These are phyloP conservation scores for Chaetomium sp. DNA, from an alignment of 2,329 filamentous ascomycete species.

Conservation along the genomic window DNA sequence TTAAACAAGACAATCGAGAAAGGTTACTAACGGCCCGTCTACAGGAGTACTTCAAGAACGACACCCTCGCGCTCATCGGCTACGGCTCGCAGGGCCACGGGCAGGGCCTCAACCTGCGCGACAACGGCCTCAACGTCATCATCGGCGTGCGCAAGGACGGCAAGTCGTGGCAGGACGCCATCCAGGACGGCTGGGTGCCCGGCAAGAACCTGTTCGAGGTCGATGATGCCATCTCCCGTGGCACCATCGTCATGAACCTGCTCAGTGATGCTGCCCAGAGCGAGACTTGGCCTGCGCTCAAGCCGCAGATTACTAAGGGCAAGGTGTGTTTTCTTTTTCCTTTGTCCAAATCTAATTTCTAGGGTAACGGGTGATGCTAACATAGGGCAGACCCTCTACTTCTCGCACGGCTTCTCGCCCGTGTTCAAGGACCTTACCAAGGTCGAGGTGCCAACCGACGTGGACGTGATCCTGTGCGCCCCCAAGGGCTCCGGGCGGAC, in stretches of 20 bases:
- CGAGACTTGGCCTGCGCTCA: conserved; percentile 97
- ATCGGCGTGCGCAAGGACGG: conserved; percentile 98
- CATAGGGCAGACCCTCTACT: conserved; percentile 79
- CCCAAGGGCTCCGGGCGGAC: conserved; percentile 99
- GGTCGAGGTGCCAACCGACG: conserved; percentile 89
- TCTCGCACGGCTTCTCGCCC: conserved; percentile 99
- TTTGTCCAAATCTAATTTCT: not conserved
- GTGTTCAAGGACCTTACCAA: conserved; percentile 99
- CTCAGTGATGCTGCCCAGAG: conserved; percentile 96
- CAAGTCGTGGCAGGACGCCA: conserved; percentile 95
- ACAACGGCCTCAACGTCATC: conserved; percentile 99
- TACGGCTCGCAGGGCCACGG: conserved; percentile 98
- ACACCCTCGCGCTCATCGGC: conserved; percentile 97
- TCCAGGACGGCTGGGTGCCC: conserved; percentile 95
- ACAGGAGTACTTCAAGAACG: conserved; percentile 99
- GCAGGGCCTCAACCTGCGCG: conserved; percentile 98
- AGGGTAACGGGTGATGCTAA: conserved; percentile 7
- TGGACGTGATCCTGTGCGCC: conserved; percentile 98
- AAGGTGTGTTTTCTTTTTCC: conserved; percentile 57
- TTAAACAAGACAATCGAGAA: too few species aligned
- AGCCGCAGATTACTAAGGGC: conserved; percentile 96
- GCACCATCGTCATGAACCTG: conserved; percentile 98
- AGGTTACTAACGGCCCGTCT: not conserved
- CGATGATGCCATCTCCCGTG: conserved; percentile 87
- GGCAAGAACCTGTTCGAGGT: conserved; percentile 99